Conservation (phyloP, 1,284 basidiomycete species). For the Fomes fomentarius region DNA sequence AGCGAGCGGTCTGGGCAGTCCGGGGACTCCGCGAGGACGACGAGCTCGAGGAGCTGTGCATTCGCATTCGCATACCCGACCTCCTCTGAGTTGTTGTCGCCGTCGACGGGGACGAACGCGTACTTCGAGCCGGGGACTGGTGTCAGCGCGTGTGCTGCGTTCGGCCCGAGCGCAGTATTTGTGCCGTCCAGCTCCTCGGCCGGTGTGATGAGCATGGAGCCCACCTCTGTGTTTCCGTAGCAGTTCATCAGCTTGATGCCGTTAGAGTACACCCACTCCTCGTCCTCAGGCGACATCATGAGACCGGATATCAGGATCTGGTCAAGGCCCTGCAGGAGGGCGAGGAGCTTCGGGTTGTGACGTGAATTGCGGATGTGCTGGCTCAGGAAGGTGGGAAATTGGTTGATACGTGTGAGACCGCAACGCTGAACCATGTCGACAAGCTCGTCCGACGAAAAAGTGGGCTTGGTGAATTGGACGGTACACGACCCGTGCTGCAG, state of each 20-base stretch:
- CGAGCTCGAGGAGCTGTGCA: constrained; percentile 60
- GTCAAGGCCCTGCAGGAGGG: constrained; percentile 55
- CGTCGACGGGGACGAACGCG: constrained; percentile 56
- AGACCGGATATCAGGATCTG: constrained; percentile 67
- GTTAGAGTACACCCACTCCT: constrained; percentile 62
- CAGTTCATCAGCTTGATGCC: constrained; percentile 66
- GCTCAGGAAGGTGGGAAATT: constrained; percentile 69
- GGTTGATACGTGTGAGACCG: constrained; percentile 69
- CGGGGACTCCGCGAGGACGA: constrained; percentile 61
- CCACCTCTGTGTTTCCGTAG: constrained; percentile 75
- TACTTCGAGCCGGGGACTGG: constrained; percentile 61
- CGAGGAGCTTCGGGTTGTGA: constrained; percentile 60
- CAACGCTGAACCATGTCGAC: constrained; percentile 70
- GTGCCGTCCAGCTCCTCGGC: constrained; percentile 11
- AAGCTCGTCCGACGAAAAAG: constrained; percentile 70
- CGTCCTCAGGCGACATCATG: constrained; percentile 62
- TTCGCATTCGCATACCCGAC: constrained; percentile 52
- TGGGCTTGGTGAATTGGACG: constrained; percentile 65
- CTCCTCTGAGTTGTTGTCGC: constrained; percentile 35
- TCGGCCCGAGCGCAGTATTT: constrained; percentile 7
- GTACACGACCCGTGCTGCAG: constrained; percentile 73
- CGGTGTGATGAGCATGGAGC: constrained; percentile 60
- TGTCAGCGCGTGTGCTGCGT: constrained; percentile 50
- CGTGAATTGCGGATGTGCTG: constrained; percentile 64
- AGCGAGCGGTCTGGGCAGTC: constrained; percentile 70